Evolutionary conservation across 202 grass and related monocot species (phyloP), one percentile per base, ranked within the genome.

Genomic region (Bolboschoenoplectus hybrid): DNA sequence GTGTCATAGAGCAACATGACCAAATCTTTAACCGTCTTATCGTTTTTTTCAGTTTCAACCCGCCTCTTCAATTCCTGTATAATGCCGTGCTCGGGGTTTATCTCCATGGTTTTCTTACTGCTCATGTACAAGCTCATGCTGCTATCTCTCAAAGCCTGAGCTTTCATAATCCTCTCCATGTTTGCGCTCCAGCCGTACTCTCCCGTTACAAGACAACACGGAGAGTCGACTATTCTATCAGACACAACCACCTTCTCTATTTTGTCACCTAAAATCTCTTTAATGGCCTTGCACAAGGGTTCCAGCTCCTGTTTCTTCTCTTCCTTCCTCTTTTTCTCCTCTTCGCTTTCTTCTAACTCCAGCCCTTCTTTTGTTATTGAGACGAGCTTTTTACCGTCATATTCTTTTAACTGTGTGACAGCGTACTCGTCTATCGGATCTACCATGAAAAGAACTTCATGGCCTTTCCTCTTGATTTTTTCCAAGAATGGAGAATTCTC

Each of bases 61-160:
- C 88, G 36, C 84, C 86, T 92, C 6, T 87, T 34, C 6, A 92
- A 52, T 71, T 90, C 91, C 41, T 88, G 84, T 87, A 92, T 90
- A 84, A 90, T 92, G 41, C 84, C 86, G 35, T 92, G 89, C 57
- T 92, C 91, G 2, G 86, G 88, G 74, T 92, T 92, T 88, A 92
- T 88, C 88, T 92, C 88, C 91, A 92, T 90, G 14, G 88, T 92
- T 77, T 92, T 92, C 91, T 92, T 92, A 87, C 84, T 87, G 2
- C 86, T 84, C 91, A 92, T 92, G 86, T 90, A 92, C 0, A 76
- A 85, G 67, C 84, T 1, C 91, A 88, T 92, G 84, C 86, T 92
- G 7, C 38, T 85, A 85, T 92, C 91, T 12, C 91, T 8, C 1
- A 88, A 49, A 17, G 91, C 88, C 81, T 90, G 88, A 14, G 91